phyloP scores from a whole-genome alignment of 805 yeast genomes.

The Cyberlindnera maclurae region DNA sequence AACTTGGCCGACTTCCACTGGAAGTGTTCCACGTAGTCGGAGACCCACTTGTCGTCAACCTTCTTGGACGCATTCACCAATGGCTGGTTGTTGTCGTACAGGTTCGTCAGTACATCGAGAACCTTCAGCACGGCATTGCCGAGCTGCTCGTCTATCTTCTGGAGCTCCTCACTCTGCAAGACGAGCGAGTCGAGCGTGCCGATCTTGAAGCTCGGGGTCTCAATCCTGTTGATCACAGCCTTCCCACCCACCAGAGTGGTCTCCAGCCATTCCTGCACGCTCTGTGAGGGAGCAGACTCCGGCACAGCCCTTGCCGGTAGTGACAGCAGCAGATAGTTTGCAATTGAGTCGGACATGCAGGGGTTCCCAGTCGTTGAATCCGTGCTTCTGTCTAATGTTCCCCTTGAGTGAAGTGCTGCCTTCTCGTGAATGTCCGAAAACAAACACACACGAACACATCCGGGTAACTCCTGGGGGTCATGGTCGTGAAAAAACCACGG shows the following conservation, averaged over 20 bases:
- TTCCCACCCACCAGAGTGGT: conserved; percentile 48
- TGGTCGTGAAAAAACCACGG: conserved; percentile 1
- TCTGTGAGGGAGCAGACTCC: conserved; percentile 36
- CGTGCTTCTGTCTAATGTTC: too few relatives aligned
- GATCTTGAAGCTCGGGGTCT: conserved; percentile 81
- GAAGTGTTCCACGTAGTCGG: conserved; percentile 65
- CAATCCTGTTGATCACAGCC: conserved; percentile 47
- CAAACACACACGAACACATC: too few relatives aligned
- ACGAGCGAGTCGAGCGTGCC: conserved; percentile 92
- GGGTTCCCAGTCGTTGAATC: too few relatives aligned
- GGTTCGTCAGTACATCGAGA: conserved; percentile 57
- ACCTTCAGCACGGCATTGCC: conserved; percentile 62
- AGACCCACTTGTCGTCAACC: conserved; percentile 46
- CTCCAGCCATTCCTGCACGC: conserved; percentile 47
- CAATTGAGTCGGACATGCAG: conserved; percentile 27
- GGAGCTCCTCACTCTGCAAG: conserved; percentile 82
- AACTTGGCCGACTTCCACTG: conserved; percentile 86
- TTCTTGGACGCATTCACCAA: conserved; percentile 41
- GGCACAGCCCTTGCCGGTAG: conserved; percentile 51
- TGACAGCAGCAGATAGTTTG: conserved; percentile 47
- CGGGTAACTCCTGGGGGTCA: too few relatives aligned
- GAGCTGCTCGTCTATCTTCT: conserved; percentile 76
- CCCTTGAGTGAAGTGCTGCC: too few relatives aligned
- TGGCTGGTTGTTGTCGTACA: conserved; percentile 36
- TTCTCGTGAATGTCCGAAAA: too few relatives aligned